phyloP scores from a whole-genome alignment of 257 asterid species.

The Rehmannia glutinosa region DNA sequence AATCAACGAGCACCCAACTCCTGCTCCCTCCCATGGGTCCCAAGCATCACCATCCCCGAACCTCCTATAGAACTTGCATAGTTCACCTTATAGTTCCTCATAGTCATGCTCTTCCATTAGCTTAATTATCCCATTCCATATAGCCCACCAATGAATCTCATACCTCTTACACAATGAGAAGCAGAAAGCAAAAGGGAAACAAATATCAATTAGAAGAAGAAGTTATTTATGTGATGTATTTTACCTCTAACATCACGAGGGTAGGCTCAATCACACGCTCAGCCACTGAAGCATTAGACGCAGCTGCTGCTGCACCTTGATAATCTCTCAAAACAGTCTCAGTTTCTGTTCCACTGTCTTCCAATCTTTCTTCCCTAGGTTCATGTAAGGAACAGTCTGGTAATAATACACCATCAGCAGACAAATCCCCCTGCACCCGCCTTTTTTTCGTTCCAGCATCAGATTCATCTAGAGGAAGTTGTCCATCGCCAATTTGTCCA shows the following conservation, averaged over 20 bases:
- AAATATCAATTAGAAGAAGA: background rate
- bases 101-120: slow-evolving; percentile 10
- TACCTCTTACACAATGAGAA: background rate
- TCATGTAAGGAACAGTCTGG: slow-evolving; percentile 56
- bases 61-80: too few relatives aligned
- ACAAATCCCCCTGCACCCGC: slow-evolving; percentile 65
- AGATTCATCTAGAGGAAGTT: slow-evolving; percentile 54
- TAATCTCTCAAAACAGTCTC: slow-evolving; percentile 52
- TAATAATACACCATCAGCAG: slow-evolving; percentile 57
- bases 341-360: slow-evolving; percentile 46
- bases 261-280: slow-evolving; percentile 95
- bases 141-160: background rate
- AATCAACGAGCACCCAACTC: too few relatives aligned
- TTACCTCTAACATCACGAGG: slow-evolving; percentile 98
- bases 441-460: slow-evolving; percentile 84
- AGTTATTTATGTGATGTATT: slow-evolving; percentile 10
- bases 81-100: background rate
- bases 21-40: too few relatives aligned
- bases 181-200: background rate
- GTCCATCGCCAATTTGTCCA: slow-evolving; percentile 53
- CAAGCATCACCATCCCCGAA: too few relatives aligned
- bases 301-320: slow-evolving; percentile 64
- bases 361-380: slow-evolving; percentile 55
- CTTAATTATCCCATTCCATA: slow-evolving; percentile 8
- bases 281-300: slow-evolving; percentile 81